Conservation (phyloP, 768 basidiomycete genomes). For the Galerina marginata region DNA sequence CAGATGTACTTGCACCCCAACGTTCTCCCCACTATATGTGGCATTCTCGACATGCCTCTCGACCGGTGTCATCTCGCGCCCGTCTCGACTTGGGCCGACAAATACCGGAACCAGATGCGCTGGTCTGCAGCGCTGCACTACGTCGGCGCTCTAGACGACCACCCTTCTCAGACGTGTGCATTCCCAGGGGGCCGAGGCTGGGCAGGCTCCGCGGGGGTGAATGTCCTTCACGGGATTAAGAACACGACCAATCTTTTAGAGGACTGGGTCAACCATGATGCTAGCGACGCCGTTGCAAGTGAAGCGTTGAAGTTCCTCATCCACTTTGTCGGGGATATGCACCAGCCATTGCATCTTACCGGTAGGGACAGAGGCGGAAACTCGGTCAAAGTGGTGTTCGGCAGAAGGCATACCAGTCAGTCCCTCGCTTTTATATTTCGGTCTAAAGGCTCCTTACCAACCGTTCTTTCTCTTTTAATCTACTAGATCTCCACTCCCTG, state of each 20-base stretch:
- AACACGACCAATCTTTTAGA: conserved; percentile 75
- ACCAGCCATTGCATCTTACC: conserved; percentile 91
- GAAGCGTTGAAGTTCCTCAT: conserved; percentile 92
- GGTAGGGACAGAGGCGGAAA: conserved; percentile 92
- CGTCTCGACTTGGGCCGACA: conserved; percentile 90
- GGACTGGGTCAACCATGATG: conserved; percentile 46
- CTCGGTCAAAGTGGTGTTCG: conserved; percentile 74
- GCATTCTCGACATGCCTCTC: conserved; percentile 61
- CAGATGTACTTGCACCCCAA: conserved; percentile 86
- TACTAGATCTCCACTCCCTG: conserved; percentile 76
- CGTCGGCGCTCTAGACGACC: conserved; percentile 73
- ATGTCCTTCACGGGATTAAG: conserved; percentile 78
- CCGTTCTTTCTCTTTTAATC: background rate
- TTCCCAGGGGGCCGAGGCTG: conserved; percentile 84
- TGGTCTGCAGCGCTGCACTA: conserved; percentile 84
- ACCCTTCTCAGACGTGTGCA: conserved; percentile 74
- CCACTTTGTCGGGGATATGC: conserved; percentile 93
- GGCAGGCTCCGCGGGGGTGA: conserved; percentile 55
- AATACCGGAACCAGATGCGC: conserved; percentile 60
- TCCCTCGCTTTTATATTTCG: background rate
- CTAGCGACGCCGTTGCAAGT: conserved; percentile 49
- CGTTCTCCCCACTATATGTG: conserved; percentile 68
- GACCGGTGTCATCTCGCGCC: conserved; percentile 75
- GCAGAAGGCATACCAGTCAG: conserved; percentile 73
- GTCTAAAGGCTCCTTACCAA: background rate